Conservation (phyloP, 805 yeast species). For the Cyberlindnera maclurae region DNA sequence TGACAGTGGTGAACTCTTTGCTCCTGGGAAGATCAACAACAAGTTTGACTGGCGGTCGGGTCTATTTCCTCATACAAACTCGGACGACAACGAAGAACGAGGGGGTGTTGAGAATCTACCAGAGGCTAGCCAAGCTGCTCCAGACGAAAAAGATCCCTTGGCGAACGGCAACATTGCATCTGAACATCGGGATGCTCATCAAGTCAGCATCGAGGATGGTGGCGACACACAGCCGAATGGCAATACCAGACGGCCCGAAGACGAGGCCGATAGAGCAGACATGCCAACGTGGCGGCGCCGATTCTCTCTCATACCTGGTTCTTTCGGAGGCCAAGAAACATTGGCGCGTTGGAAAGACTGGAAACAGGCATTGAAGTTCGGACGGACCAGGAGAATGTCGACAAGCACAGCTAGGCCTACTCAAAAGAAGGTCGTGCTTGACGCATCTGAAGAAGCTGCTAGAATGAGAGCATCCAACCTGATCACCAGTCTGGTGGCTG, state of each 20-base stretch:
- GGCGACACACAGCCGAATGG: background rate
- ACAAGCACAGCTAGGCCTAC: background rate
- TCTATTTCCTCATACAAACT: slow-evolving; percentile 4
- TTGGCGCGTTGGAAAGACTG: slow-evolving; percentile 22
- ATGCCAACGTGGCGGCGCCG: slow-evolving; percentile 21
- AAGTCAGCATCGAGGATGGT: background rate
- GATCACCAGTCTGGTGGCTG: slow-evolving; percentile 50
- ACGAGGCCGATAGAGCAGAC: slow-evolving; percentile 4
- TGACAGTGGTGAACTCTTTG: slow-evolving; percentile 10
- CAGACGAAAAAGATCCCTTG: background rate
- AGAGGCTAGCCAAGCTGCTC: background rate
- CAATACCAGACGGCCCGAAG: background rate
- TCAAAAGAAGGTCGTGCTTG: slow-evolving; percentile 1
- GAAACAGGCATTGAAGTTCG: slow-evolving; percentile 23
- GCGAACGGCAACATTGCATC: background rate
- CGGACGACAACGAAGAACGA: slow-evolving; percentile 9
- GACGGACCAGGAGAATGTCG: slow-evolving; percentile 5
- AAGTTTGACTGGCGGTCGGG: slow-evolving; percentile 8
- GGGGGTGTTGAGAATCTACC: background rate
- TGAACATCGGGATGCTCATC: background rate
- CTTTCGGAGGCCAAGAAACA: background rate
- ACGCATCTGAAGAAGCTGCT: slow-evolving; percentile 20
- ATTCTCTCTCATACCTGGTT: slow-evolving; percentile 14
- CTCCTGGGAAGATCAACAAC: slow-evolving; percentile 10
- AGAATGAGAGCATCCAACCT: slow-evolving; percentile 34